Conservation (phyloP, 176 grass and related monocot genomes). For the Ensete glaucum region DNA sequence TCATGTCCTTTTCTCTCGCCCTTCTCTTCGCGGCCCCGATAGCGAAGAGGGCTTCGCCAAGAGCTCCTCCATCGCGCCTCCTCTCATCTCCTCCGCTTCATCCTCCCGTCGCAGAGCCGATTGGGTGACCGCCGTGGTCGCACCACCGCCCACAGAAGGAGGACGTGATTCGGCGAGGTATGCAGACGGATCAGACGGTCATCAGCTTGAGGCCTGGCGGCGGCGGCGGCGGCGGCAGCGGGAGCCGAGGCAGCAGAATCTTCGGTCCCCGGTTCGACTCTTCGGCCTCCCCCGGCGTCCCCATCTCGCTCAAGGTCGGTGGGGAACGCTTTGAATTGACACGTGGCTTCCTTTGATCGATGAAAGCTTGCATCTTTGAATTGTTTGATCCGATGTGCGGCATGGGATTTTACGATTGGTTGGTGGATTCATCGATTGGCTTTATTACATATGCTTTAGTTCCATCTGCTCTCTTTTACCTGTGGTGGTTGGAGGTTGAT, state of each 20-base stretch:
- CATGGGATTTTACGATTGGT: not conserved
- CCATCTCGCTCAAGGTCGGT: slow-evolving; percentile 43
- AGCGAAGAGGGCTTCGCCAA: not conserved
- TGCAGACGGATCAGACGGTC: slow-evolving; percentile 80
- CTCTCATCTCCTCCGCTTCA: not conserved
- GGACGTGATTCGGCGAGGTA: slow-evolving; percentile 19
- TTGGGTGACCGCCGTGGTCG: not conserved
- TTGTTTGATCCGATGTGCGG: not conserved
- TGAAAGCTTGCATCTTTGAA: slow-evolving; percentile 14
- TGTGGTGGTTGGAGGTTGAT: not conserved
- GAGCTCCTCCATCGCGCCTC: not conserved
- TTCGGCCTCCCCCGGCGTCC: slow-evolving; percentile 13
- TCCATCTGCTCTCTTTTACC: not conserved
- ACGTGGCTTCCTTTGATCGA: slow-evolving; percentile 22
- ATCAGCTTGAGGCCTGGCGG: slow-evolving; percentile 87
- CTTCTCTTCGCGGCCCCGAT: not conserved
- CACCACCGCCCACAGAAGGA: not conserved
- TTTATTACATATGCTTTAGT: not conserved
- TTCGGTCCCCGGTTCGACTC: slow-evolving; percentile 44
- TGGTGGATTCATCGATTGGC: not conserved
- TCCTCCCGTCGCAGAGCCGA: not conserved
- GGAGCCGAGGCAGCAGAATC: slow-evolving; percentile 40
- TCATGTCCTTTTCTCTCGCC: not conserved
- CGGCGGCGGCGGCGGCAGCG: slow-evolving; percentile 39
- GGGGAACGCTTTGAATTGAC: slow-evolving; percentile 21